Evolutionary conservation across 176 grass and related monocot species (phyloP).

Genomic region (Chloris gayana): DNA sequence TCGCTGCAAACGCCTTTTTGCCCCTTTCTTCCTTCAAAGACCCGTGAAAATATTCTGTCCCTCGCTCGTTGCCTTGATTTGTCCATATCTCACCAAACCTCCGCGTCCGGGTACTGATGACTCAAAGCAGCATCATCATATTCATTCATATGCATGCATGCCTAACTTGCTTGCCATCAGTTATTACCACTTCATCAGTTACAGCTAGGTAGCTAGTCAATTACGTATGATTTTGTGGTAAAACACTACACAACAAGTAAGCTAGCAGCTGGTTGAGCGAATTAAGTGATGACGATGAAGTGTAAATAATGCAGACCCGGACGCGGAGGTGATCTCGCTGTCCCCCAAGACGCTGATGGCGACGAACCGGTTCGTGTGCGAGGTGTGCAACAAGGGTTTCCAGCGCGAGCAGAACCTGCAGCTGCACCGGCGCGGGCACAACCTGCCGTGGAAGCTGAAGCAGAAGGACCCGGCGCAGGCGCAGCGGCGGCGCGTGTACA

Average conservation of each 20-base stretch:
- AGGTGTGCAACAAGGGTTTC: conserved; percentile 99
- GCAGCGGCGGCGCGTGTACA: conserved; percentile 78
- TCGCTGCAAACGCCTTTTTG: conserved; percentile 42
- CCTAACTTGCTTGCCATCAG: neutral
- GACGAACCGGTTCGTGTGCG: conserved; percentile 96
- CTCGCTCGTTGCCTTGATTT: conserved; percentile 47
- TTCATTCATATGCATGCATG: conserved; percentile 6
- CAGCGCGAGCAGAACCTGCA: conserved; percentile 97
- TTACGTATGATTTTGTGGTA: neutral
- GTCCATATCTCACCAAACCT: conserved; percentile 50
- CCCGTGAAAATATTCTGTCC: conserved; percentile 49
- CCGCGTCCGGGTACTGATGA: neutral
- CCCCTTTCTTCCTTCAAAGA: conserved; percentile 18
- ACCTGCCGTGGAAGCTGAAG: conserved; percentile 97
- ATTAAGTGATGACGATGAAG: neutral
- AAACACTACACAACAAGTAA: neutral
- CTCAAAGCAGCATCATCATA: conserved; percentile 3
- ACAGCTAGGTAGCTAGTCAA: neutral
- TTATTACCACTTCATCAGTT: neutral
- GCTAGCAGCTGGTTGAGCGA: neutral
- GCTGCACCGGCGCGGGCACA: conserved; percentile 97
- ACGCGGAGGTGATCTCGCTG: conserved; percentile 93
- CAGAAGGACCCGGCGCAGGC: conserved; percentile 72
- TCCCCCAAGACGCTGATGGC: conserved; percentile 89
- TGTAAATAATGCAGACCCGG: conserved; percentile 57